Base-by-base conservation (phyloP, 352 stramenopile genomes). In the Phytophthora rubi region DNA sequence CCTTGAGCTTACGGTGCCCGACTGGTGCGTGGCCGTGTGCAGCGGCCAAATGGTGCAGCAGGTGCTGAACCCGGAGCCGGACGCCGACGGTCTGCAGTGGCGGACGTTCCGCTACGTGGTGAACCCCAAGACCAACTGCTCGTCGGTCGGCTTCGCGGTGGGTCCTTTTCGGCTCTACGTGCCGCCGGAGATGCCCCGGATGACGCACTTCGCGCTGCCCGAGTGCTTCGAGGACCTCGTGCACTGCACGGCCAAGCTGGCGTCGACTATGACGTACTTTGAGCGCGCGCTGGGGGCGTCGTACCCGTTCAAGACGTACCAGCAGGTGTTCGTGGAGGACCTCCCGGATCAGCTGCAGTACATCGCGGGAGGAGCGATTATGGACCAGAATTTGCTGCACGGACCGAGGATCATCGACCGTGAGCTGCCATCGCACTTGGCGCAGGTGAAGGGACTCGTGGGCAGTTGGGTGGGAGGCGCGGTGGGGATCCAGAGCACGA, bases 301-400 rank as follows among this genome's bases (percentile, higher is more conserved):
- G 65, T 96, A 94, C 54, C 88, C 88, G 54, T 94, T 94, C 70
- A 92, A 93, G 67, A 94, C 85, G 42, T 96, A 96, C 64, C 82
- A 93, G 75, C 88, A 96, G 55, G 85, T 96, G 37, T 96, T 94
- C 73, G 85, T 96, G 4, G 86, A 96, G 57, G 88, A 96, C 53
- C 81, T 88, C 2, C 85, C 88, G 0, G 85, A 94, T 57, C 75
- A 93, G 52, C 52, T 91, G 52, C 83, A 93, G 51, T 87, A 82
- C 52, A 88, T 88, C 64, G 86, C 84, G 0, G 86, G 86, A 15
- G 81, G 75, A 30, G 85, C 86, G 10, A 82, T 94, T 39, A 45
- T 96, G 21, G 86, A 96, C 59, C 88, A 96, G 69, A 91, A 91
- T 45, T 33, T 93, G 26, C 65, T 94, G 8, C 87, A 94, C 61